Evolutionary conservation across 352 stramenopile species (phyloP).

Genomic region (Globisporangium spinosum): DNA sequence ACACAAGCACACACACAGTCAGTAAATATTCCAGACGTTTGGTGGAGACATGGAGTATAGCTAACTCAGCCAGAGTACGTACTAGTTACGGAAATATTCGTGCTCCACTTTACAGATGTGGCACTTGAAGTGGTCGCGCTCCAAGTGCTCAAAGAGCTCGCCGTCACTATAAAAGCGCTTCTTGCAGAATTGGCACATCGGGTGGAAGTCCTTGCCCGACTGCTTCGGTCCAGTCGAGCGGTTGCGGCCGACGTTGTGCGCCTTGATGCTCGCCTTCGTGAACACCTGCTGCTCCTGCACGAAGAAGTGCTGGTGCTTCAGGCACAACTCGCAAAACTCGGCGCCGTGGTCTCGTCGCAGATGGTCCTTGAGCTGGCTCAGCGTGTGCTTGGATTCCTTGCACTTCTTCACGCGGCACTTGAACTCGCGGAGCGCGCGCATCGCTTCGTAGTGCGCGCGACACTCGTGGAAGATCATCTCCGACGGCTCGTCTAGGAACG

Average conservation of each 20-base stretch:
- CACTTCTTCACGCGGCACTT: constrained; percentile 64
- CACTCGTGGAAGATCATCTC: constrained; percentile 82
- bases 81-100: constrained; percentile 90
- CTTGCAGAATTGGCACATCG: constrained; percentile 88
- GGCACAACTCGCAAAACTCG: constrained; percentile 77
- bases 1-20: constrained; percentile 11
- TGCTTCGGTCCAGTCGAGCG: constrained; percentile 40
- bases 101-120: constrained; percentile 87
- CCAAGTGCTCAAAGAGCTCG: constrained; percentile 83
- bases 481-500: constrained; percentile 62
- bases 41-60: not conserved
- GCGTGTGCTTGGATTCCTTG: constrained; percentile 42
- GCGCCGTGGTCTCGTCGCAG: constrained; percentile 56
- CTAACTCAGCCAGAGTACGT: constrained; percentile 20
- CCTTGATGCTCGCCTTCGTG: constrained; percentile 60
- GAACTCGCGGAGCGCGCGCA: constrained; percentile 58
- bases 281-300: constrained; percentile 81
- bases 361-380: constrained; percentile 67
- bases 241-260: constrained; percentile 59
- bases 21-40: not conserved
- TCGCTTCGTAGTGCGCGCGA: constrained; percentile 48
- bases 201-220: constrained; percentile 76
- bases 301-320: constrained; percentile 77
- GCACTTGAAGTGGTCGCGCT: constrained; percentile 89
- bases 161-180: constrained; percentile 83